phyloP scores from a whole-genome alignment of 352 stramenopile genomes.

The Phytopythium helicoides region DNA sequence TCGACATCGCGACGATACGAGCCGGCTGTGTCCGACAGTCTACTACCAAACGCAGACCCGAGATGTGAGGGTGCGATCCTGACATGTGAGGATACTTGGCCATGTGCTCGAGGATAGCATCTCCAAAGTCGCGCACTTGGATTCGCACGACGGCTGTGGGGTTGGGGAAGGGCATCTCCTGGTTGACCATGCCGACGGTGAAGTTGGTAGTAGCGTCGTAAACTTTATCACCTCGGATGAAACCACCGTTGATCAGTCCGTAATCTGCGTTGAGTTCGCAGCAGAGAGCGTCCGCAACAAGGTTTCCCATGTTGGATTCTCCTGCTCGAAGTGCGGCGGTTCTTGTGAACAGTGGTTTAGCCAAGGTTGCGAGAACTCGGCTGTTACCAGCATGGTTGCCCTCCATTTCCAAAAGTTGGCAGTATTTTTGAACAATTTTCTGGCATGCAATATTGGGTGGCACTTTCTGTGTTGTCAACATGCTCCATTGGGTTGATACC shows the following conservation, averaged over 20 bases:
- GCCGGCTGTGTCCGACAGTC: slow-evolving; percentile 15
- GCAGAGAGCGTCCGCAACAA: slow-evolving; percentile 77
- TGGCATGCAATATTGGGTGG: slow-evolving; percentile 51
- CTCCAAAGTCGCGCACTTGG: slow-evolving; percentile 52
- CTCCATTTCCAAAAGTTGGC: slow-evolving; percentile 53
- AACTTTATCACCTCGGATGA: slow-evolving; percentile 80
- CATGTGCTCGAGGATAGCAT: slow-evolving; percentile 77
- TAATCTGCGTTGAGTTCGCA: slow-evolving; percentile 60
- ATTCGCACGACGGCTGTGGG: slow-evolving; percentile 68
- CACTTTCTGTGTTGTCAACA: slow-evolving; percentile 69
- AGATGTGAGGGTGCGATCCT: slow-evolving; percentile 81
- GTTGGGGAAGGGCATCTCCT: slow-evolving; percentile 85
- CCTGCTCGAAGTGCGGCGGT: slow-evolving; percentile 67
- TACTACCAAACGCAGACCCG: slow-evolving; percentile 50
- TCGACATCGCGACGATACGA: slow-evolving; percentile 36
- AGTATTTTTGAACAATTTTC: slow-evolving; percentile 73
- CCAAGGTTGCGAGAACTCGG: slow-evolving; percentile 54
- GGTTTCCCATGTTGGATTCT: slow-evolving; percentile 74
- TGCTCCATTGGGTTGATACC: slow-evolving; percentile 73
- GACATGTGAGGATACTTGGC: slow-evolving; percentile 72
- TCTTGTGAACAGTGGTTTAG: slow-evolving; percentile 55
- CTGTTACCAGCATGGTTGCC: slow-evolving; percentile 38
- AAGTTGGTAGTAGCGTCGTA: slow-evolving; percentile 68
- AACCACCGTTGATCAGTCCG: slow-evolving; percentile 87
- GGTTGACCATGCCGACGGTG: slow-evolving; percentile 69